phyloP scores from a whole-genome alignment of 441 rosid genomes.

The Cnidoscolus chayamansa region DNA sequence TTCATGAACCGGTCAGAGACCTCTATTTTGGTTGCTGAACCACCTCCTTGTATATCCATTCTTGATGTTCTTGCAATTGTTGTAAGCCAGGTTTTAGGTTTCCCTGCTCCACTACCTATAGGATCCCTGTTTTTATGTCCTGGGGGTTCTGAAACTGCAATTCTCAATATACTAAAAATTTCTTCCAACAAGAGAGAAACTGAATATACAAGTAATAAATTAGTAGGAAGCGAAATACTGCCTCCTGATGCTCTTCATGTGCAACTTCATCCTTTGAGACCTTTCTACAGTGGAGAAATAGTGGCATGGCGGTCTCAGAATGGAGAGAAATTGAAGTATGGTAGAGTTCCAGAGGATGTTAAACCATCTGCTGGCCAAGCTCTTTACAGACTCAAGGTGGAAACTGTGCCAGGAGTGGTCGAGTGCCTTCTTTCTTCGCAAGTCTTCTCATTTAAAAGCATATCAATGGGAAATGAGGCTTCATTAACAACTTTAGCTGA shows the following conservation, averaged over 20 bases:
- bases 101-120: constrained; percentile 66
- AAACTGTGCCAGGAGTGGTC: constrained; percentile 59
- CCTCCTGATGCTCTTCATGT: constrained; percentile 85
- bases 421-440: constrained; percentile 83
- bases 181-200: constrained; percentile 50
- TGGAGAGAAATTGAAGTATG: constrained; percentile 90
- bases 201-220: constrained; percentile 41
- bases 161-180: constrained; percentile 54
- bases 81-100: constrained; percentile 81
- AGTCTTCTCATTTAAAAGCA: constrained; percentile 88
- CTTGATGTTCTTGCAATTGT: constrained; percentile 76
- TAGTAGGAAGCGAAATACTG: constrained; percentile 71
- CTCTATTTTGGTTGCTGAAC: constrained; percentile 73
- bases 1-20: constrained; percentile 55
- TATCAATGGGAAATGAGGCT: constrained; percentile 48
- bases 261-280: constrained; percentile 93
- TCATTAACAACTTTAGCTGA: constrained; percentile 37
- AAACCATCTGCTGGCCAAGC: constrained; percentile 94
- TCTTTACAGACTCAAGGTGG: constrained; percentile 84
- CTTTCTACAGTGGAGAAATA: constrained; percentile 90
- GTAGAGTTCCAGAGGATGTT: constrained; percentile 92
- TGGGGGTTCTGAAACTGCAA: constrained; percentile 71
- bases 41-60: constrained; percentile 71
- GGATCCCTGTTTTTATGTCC: constrained; percentile 78
- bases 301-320: constrained; percentile 84